A percentile compares a stretch with the other conserved stretches of the same genome.
Evolutionary conservation across 805 yeast species (phyloP).

Genomic region (Saturnispora serradocipensis): DNA sequence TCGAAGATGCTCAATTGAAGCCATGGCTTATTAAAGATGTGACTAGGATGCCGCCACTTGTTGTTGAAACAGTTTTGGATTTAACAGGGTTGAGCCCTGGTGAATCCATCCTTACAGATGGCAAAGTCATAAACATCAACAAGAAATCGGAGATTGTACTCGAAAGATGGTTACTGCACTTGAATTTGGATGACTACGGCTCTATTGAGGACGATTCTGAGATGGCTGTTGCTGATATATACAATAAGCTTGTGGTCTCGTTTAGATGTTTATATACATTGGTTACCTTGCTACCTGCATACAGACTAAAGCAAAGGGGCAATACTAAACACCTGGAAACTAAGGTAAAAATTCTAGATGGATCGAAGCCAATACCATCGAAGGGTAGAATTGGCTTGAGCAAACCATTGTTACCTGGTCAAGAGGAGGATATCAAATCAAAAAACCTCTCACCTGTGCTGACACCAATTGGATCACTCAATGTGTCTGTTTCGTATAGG

Average conservation of each 20-base stretch:
- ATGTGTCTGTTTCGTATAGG: conserved; percentile 73
- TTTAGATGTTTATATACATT: conserved; percentile 68
- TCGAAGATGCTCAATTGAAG: neutral
- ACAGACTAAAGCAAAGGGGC: conserved; percentile 38
- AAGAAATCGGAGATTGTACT: conserved; percentile 78
- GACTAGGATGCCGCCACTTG: conserved; percentile 61
- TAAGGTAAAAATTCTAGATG: conserved; percentile 61
- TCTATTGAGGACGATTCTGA: conserved; percentile 10
- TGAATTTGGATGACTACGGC: conserved; percentile 40
- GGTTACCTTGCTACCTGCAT: conserved; percentile 62
- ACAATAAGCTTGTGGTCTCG: conserved; percentile 64
- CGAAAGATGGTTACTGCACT: conserved; percentile 88
- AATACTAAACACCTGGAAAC: conserved; percentile 25
- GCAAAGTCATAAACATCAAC: conserved; percentile 46
- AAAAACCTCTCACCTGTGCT: conserved; percentile 59
- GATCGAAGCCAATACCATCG: conserved; percentile 66
- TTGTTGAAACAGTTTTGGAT: conserved; percentile 61
- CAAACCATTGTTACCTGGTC: conserved; percentile 38
- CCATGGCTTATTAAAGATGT: conserved; percentile 48
- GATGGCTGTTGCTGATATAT: conserved; percentile 42
- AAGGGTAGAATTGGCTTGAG: conserved; percentile 82
- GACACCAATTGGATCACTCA: conserved; percentile 67
- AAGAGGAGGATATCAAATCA: conserved; percentile 29
- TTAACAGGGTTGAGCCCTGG: conserved; percentile 18
- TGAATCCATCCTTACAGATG: conserved; percentile 20